A percentile compares a stretch with the other conserved stretches of the same genome.
phyloP scores from a whole-genome alignment of 192 early-diverging fungal genomes.

The Coemansia sp. region DNA sequence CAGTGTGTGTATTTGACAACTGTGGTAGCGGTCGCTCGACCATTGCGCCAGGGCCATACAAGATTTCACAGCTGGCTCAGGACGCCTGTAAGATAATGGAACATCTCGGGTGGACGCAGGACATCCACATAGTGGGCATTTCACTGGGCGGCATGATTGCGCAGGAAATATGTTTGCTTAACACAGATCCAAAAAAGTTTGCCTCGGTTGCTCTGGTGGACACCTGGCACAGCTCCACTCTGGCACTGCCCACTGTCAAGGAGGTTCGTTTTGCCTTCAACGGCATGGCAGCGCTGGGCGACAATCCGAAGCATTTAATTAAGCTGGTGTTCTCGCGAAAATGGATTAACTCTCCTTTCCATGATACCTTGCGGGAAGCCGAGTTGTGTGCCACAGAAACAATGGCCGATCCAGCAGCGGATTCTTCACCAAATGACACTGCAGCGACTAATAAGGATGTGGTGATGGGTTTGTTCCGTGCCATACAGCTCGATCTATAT shows the following conservation, averaged over 20 bases:
- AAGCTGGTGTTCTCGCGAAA: constrained; percentile 44
- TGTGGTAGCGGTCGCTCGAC: constrained; percentile 66
- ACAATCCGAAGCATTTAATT: constrained; percentile 35
- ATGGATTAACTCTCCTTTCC: constrained; percentile 29
- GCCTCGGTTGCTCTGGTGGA: constrained; percentile 41
- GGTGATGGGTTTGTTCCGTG: constrained; percentile 29
- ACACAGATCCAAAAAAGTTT: constrained; percentile 6
- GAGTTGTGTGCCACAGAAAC: background rate
- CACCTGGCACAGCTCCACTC: constrained; percentile 46
- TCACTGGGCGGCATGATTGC: constrained; percentile 89
- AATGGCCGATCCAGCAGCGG: background rate
- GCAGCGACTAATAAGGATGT: constrained; percentile 28
- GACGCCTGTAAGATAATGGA: constrained; percentile 70
- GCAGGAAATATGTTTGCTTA: constrained; percentile 63
- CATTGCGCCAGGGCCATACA: constrained; percentile 36
- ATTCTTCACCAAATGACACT: background rate
- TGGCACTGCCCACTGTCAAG: constrained; percentile 45
- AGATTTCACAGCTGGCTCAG: constrained; percentile 74
- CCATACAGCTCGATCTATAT: constrained; percentile 25
- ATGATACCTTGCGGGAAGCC: constrained; percentile 15
- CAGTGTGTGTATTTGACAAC: constrained; percentile 81
- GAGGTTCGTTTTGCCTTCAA: constrained; percentile 46
- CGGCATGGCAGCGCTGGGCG: constrained; percentile 42
- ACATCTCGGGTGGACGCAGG: constrained; percentile 68
- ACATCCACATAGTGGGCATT: constrained; percentile 76